Conservation (phyloP, 2,329 filamentous ascomycete genomes). For the Diplodia seriata region DNA sequence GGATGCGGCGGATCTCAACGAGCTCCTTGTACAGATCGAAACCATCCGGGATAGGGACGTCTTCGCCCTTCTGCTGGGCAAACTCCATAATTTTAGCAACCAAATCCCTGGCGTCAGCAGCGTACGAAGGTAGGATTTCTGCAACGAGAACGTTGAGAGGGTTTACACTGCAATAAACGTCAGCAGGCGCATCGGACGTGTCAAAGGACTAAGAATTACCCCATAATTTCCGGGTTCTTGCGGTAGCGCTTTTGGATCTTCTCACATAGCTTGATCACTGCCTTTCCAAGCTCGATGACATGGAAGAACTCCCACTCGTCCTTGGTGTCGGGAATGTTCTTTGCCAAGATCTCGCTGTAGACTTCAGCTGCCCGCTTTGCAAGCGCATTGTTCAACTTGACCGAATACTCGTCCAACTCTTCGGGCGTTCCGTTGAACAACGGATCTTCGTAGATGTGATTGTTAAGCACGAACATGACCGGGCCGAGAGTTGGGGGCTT, state of each 20-base stretch:
- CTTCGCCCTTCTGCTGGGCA: slow-evolving; percentile 71
- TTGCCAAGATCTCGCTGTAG: slow-evolving; percentile 79
- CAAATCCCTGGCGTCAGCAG: slow-evolving; percentile 85
- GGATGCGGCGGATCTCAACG: slow-evolving; percentile 81
- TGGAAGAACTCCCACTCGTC: slow-evolving; percentile 90
- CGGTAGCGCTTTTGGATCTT: slow-evolving; percentile 92
- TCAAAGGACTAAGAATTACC: slow-evolving; percentile 50
- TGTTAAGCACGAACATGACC: slow-evolving; percentile 80
- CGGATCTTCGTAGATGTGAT: slow-evolving; percentile 80
- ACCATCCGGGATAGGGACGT: slow-evolving; percentile 87
- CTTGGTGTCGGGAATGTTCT: slow-evolving; percentile 78
- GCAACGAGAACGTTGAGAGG: slow-evolving; percentile 76
- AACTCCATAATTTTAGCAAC: slow-evolving; percentile 80
- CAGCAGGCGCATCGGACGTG: slow-evolving; percentile 33
- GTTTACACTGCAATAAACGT: slow-evolving; percentile 53
- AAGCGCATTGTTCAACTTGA: slow-evolving; percentile 75
- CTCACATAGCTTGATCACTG: slow-evolving; percentile 82
- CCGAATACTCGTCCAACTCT: slow-evolving; percentile 74
- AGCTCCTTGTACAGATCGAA: slow-evolving; percentile 93
- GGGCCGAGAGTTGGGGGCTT: slow-evolving; percentile 83
- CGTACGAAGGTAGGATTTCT: slow-evolving; percentile 87
- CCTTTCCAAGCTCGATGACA: slow-evolving; percentile 86
- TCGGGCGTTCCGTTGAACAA: slow-evolving; percentile 74
- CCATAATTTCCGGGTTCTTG: slow-evolving; percentile 87
- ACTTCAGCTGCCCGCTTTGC: slow-evolving; percentile 76